These are phyloP conservation scores for Penicillium sp. DNA, from an alignment of 2,329 filamentous ascomycete species.

Conservation along the genomic window DNA sequence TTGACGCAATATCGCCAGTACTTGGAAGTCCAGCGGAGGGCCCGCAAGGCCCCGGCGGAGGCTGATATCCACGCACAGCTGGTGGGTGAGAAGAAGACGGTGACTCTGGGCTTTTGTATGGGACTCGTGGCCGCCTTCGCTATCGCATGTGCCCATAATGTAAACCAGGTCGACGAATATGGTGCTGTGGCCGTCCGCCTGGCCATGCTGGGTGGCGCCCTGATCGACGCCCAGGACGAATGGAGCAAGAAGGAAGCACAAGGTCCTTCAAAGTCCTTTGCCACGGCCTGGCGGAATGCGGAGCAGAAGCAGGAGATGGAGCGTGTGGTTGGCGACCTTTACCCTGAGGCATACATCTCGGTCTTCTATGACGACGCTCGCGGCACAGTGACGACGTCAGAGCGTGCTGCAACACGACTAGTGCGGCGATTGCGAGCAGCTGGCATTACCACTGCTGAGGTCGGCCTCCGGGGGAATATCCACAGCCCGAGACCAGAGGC, in stretches of 20 bases:
- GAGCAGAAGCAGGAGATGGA: neutral
- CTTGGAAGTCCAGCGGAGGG: neutral
- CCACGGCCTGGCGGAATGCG: neutral
- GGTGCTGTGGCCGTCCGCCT: neutral
- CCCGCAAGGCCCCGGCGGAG: neutral
- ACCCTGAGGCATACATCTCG: slow-evolving; percentile 7
- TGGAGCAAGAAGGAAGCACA: neutral
- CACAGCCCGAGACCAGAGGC: slow-evolving; percentile 19
- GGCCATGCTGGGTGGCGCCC: neutral
- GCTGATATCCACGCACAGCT: neutral
- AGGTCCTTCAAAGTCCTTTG: neutral
- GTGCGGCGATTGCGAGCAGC: neutral
- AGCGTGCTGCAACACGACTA: neutral
- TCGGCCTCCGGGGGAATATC: slow-evolving; percentile 8
- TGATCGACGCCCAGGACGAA: slow-evolving; percentile 1
- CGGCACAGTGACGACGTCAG: slow-evolving; percentile 26
- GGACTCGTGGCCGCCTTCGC: neutral
- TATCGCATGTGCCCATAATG: neutral
- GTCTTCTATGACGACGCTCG: slow-evolving; percentile 28
- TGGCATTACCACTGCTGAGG: neutral
- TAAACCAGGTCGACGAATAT: neutral
- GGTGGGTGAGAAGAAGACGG: neutral
- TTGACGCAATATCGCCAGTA: neutral
- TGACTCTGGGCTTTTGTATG: neutral
- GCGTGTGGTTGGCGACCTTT: neutral